Evolutionary conservation across 2,329 filamentous ascomycete species (phyloP).

Genomic region (Scedosporium aurantiacum): DNA sequence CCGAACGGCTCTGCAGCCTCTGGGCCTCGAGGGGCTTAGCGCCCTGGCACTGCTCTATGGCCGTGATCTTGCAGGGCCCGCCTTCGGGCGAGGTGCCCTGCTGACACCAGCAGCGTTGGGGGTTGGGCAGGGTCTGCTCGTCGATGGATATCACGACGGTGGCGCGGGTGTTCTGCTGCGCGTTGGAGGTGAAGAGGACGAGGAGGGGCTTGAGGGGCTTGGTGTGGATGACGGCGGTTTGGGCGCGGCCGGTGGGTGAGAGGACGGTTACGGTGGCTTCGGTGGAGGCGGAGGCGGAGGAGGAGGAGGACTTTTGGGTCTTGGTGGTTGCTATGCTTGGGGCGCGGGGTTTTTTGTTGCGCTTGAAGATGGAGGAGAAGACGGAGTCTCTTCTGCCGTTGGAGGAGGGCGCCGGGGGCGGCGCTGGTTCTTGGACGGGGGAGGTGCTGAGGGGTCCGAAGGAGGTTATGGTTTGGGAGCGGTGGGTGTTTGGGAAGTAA

Average conservation of each 20-base stretch:
- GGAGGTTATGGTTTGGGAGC: neutral
- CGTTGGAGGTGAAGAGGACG: constrained; percentile 20
- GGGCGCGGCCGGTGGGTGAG: constrained; percentile 12
- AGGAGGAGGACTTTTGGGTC: constrained; percentile 6
- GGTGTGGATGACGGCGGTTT: constrained; percentile 19
- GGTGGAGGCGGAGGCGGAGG: constrained; percentile 1
- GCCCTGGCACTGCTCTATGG: constrained; percentile 18
- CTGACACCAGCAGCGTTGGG: constrained; percentile 23
- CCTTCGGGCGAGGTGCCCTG: constrained; percentile 11
- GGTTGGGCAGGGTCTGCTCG: constrained; percentile 21
- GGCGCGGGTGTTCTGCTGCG: constrained; percentile 12
- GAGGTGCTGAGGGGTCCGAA: neutral
- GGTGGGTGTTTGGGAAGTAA: neutral
- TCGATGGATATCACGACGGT: constrained; percentile 22
- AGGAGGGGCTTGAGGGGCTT: constrained; percentile 22
- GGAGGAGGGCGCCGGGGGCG: neutral
- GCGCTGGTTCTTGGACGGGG: neutral
- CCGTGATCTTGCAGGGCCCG: constrained; percentile 4
- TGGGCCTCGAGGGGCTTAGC: constrained; percentile 14
- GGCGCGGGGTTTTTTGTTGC: neutral
- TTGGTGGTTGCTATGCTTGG: constrained; percentile 10
- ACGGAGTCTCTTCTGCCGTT: neutral
- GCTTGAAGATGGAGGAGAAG: neutral
- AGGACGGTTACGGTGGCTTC: neutral
- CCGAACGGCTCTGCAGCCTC: constrained; percentile 15